These are phyloP conservation scores for Babesia bovis DNA, from an alignment of 169 alveolate species.

Conservation along the genomic window DNA sequence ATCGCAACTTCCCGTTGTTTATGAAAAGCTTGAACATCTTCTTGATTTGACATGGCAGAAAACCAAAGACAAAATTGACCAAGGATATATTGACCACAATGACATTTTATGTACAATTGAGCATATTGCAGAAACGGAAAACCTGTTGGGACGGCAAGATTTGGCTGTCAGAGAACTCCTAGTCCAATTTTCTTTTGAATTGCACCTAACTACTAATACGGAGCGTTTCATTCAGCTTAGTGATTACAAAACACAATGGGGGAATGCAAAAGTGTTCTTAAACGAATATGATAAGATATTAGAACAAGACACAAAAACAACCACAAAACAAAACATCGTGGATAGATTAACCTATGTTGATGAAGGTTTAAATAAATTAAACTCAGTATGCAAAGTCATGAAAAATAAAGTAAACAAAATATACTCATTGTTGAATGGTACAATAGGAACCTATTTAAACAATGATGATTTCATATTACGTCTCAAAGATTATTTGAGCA, in stretches of 20 bases:
- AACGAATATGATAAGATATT: not conserved
- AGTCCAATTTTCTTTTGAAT: not conserved
- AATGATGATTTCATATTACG: not conserved
- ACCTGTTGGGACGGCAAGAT: not conserved
- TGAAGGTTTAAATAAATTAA: not conserved
- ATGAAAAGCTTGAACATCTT: not conserved
- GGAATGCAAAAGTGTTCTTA: not conserved
- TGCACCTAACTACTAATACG: not conserved
- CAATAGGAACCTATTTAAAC: not conserved
- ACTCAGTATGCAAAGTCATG: slow-evolving; percentile 2
- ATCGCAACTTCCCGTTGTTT: not conserved
- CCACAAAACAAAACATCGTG: not conserved
- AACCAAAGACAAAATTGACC: not conserved
- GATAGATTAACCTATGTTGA: not conserved
- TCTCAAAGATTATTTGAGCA: not conserved
- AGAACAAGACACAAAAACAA: not conserved
- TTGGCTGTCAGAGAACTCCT: not conserved
- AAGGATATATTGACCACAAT: not conserved
- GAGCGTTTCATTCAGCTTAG: not conserved
- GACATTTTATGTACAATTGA: not conserved
- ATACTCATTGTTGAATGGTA: not conserved
- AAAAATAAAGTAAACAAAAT: not conserved
- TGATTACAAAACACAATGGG: not conserved
- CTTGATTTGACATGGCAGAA: not conserved
- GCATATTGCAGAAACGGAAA: not conserved